A percentile compares a stretch with the other conserved stretches of the same genome.
Evolutionary conservation across 495 filamentous ascomycete genomes (phyloP).

Genomic region (Neurospora hispaniola): DNA sequence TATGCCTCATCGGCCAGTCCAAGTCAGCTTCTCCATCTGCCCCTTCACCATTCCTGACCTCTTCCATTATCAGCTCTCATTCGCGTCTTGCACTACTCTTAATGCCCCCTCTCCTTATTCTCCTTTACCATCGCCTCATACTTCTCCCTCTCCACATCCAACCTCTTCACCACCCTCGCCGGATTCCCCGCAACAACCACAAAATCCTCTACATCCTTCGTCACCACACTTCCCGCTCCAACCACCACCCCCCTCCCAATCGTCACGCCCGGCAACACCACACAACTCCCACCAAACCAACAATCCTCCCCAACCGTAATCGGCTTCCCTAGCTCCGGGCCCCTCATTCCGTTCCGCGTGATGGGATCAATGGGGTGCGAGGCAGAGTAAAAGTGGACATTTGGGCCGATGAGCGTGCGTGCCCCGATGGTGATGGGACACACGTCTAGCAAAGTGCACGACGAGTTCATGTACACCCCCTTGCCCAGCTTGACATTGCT

Average conservation of each 20-base stretch:
- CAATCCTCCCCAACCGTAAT: slow-evolving; percentile 79
- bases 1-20: too few relatives aligned
- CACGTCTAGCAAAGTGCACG: slow-evolving; percentile 67
- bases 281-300: slow-evolving; percentile 72
- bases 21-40: too few relatives aligned
- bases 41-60: too few relatives aligned
- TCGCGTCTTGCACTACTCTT: too few relatives aligned
- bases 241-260: slow-evolving; percentile 64
- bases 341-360: slow-evolving; percentile 59
- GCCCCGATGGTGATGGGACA: slow-evolving; percentile 67
- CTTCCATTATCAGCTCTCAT: too few relatives aligned
- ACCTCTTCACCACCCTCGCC: slow-evolving; percentile 47
- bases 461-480: slow-evolving; percentile 67
- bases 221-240: slow-evolving; percentile 84
- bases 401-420: slow-evolving; percentile 70
- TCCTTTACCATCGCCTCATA: background rate
- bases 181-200: slow-evolving; percentile 59
- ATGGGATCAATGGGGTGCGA: slow-evolving; percentile 69
- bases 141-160: slow-evolving; percentile 23
- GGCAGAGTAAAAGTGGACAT: slow-evolving; percentile 61
- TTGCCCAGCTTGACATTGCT: slow-evolving; percentile 57
- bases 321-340: slow-evolving; percentile 65
- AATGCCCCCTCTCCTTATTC: background rate
- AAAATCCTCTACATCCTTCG: slow-evolving; percentile 61
- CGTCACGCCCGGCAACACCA: slow-evolving; percentile 65